Base-by-base conservation (phyloP, 176 grass and related monocot genomes). In the Rhynchospora tenuis region DNA sequence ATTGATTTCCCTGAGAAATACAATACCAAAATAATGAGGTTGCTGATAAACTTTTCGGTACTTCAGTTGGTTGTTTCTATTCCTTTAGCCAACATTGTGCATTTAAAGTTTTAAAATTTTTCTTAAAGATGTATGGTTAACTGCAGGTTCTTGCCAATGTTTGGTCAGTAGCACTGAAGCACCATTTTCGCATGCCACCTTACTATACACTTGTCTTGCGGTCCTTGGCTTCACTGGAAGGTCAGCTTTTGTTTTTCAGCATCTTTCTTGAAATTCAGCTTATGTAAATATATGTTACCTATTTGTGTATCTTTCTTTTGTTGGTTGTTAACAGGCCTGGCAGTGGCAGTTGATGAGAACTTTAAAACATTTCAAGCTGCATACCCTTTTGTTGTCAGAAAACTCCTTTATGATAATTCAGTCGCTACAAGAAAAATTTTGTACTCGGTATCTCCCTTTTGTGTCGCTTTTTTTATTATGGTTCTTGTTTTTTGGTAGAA, bases 111-210 rank as follows among this genome's bases (percentile, higher is more conserved):
- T 38, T 54, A 19, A n/a, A 78, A 28, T 10, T 91, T 60, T 83
- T 42, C 45, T 89, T 24, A 44, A 84, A 78, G 83, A 89, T 68
- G 57, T 55, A 16, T 72, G 73, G 28, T 76, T 84, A 82, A n/a
- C 64, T 92, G 24, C 80, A 98, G 95, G 95, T 98, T 86, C 92
- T 98, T 90, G 89, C 87, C 60, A 98, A 90, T 84, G 89, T 94
- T 72, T 98, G 87, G 92, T 94, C 89, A 16, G 86, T 98, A 74
- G 92, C 95, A 80, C 79, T 98, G 82, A 94, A 90, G 60, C 92
- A 98, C 78, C 90, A 98, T 14, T 98, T 98, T 81, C 92, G 86
- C 72, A 98, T 98, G 95, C 95, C 95, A 52, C 87, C 95, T 44
- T 98, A 94, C 75, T 98, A 91, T 84, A 94, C 95, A 26, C 75